Evolutionary conservation across 306 rosid genomes (phyloP).

Genomic region (Vigna trinervia): DNA sequence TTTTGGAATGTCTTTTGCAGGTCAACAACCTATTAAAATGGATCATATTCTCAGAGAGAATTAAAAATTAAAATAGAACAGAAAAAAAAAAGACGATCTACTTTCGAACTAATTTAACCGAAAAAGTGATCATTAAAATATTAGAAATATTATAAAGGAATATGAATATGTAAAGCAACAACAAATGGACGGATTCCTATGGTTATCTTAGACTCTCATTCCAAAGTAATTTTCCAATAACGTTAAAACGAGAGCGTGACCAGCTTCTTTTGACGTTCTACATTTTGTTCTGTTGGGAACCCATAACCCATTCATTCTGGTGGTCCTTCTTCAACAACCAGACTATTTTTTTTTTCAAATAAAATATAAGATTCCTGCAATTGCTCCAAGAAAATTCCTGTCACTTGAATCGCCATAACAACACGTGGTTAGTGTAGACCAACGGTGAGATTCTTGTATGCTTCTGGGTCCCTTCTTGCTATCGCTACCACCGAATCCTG

Average conservation of each 20-base stretch:
- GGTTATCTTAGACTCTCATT: background rate
- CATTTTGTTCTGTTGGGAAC: background rate
- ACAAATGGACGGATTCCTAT: background rate
- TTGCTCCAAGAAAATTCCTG: too few relatives aligned
- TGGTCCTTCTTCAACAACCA: background rate
- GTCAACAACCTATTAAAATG: too few relatives aligned
- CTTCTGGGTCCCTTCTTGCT: conserved; percentile 23
- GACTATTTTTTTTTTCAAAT: background rate
- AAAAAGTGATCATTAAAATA: too few relatives aligned
- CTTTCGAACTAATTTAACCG: too few relatives aligned
- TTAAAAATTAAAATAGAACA: too few relatives aligned
- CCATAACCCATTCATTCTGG: background rate
- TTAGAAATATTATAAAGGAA: too few relatives aligned
- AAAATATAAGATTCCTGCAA: conserved; percentile 23
- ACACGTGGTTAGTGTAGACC: conserved; percentile 31
- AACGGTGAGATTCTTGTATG: conserved; percentile 38
- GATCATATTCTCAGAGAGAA: too few relatives aligned
- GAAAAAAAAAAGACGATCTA: too few relatives aligned
- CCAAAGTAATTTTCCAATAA: background rate
- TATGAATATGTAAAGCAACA: background rate
- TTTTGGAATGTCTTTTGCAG: too few relatives aligned
- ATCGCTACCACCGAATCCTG: conserved; percentile 42
- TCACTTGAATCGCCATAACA: background rate
- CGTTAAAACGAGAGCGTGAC: too few relatives aligned
- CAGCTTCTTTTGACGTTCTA: background rate